Evolutionary conservation across 345 rosid genomes (phyloP), one percentile per base, ranked within the genome.

Genomic region (Noccaea bulbosa): DNA sequence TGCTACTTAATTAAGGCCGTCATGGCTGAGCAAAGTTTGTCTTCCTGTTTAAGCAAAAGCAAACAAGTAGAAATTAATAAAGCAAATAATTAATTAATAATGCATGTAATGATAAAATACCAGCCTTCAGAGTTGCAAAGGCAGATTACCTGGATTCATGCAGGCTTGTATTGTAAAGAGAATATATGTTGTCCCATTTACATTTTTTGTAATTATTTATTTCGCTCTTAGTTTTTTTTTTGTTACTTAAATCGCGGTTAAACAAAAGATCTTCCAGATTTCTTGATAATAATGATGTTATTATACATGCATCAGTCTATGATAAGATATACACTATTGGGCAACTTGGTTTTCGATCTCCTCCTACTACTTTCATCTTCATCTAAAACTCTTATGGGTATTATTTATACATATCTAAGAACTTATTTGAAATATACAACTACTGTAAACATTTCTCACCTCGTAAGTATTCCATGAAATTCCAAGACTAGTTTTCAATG

Each of bases 141-240:
- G 78, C 74, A 54, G 51, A 22, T 11, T 47, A 69, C 74, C 74
- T 75, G 74, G 59, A 69, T 62, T 75, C 55, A 55, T 8, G 65
- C 70, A 69, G 65, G 51, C 30, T 75, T 75, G 74, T 46, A 75
- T 75, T 69, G 79, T 62, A 75, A 75, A 75, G 70, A 62, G 70
- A 69, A 75, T 52, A 74, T 50, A 0, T 74, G 78, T 46, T 75
- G 51, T 68, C 59, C 38, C 38, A 47, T 17, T 74, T 53, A 52
- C 48, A 62, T 51, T 32, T 24, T 75, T 61, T 37, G 22, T 45
- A 54, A 9, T 62, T 45, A 52, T 44, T 35, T 75, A 45, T 68
- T 34, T 53, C 40, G 5, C 7, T 65, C 10, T 50, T n/a, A 45
- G 7, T 32, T 15, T 7, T 30, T 57, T 37, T 11, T 62, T 38